phyloP scores from a whole-genome alignment of 345 rosid genomes.

The Populus simonii region DNA sequence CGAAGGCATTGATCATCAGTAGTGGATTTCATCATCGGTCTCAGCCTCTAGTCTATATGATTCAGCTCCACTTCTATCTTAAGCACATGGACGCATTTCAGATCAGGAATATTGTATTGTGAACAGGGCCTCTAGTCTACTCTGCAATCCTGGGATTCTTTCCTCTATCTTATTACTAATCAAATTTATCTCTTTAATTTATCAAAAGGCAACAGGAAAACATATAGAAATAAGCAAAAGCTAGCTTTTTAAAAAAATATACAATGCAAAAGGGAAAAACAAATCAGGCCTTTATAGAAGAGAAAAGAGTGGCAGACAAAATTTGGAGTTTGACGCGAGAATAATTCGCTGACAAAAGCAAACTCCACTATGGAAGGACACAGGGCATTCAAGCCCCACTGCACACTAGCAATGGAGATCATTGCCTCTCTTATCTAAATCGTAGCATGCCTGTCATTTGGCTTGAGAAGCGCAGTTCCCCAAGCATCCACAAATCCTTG shows the following conservation, averaged over 20 bases:
- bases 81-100: background rate
- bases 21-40: background rate
- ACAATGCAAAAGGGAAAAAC: background rate
- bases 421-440: background rate
- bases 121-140: background rate
- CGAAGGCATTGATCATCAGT: background rate
- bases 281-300: background rate
- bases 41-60: background rate
- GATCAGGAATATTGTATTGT: background rate
- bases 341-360: slow-evolving; percentile 12
- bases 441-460: background rate
- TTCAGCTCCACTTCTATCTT: background rate
- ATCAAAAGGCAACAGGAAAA: background rate
- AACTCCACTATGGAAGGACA: slow-evolving; percentile 28
- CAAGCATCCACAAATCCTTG: background rate
- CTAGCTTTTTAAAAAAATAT: background rate
- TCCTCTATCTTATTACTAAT: too few species aligned
- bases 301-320: background rate
- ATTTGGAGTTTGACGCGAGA: background rate
- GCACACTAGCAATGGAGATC: background rate
- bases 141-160: too few species aligned
- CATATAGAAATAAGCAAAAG: background rate
- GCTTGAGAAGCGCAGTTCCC: background rate
- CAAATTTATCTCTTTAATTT: too few species aligned
- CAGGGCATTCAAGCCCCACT: slow-evolving; percentile 34